These are phyloP conservation scores for Sphenostylis stenocarpa DNA, from an alignment of 306 rosid genomes.

Conservation along the genomic window DNA sequence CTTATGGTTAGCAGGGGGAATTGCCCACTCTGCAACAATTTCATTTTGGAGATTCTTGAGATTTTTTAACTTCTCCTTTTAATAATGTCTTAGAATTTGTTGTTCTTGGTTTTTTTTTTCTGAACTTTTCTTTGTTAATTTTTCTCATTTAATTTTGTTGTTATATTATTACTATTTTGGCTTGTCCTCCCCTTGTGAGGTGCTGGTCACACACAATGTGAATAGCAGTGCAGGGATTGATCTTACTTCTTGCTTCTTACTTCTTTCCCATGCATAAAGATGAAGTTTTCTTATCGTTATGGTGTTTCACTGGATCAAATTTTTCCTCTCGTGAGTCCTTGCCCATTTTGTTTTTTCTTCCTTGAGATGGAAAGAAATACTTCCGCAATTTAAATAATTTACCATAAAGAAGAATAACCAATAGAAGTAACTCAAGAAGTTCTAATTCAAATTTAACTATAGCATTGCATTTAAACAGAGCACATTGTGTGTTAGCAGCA, in stretches of 20 bases:
- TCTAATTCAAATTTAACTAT: background rate
- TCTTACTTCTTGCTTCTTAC: background rate
- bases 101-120: background rate
- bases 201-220: background rate
- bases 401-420: background rate
- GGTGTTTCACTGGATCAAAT: background rate
- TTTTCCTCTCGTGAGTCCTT: background rate
- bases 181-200: background rate
- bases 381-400: background rate
- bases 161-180: background rate
- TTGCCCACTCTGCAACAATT: slow-evolving; percentile 81
- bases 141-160: background rate
- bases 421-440: background rate
- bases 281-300: background rate
- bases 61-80: slow-evolving; percentile 49
- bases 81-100: background rate
- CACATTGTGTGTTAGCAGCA: background rate
- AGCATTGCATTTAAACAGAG: background rate
- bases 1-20: slow-evolving; percentile 66
- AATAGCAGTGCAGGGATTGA: background rate
- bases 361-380: background rate
- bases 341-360: background rate
- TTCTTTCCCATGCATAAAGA: background rate
- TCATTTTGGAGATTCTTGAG: slow-evolving; percentile 74
- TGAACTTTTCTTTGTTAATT: background rate